Evolutionary conservation across 2,329 filamentous ascomycete genomes (phyloP).

Genomic region (Penicillium sp.): DNA sequence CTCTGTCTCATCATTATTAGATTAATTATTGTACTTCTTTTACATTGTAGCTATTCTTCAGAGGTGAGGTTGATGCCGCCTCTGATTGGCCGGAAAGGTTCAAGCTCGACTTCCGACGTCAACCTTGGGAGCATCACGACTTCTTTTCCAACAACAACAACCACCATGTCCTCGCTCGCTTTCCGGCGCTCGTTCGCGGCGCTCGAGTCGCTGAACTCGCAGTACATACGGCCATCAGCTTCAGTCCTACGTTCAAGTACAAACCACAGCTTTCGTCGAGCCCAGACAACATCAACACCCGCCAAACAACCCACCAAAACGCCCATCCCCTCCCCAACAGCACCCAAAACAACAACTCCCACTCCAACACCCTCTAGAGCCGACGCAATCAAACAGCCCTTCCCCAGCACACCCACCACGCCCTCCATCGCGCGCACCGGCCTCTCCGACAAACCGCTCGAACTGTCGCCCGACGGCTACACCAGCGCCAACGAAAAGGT

Average conservation of each 20-base stretch:
- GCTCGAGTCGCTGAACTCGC: constrained; percentile 7
- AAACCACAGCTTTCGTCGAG: not conserved
- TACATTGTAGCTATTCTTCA: not conserved
- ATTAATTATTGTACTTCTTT: not conserved
- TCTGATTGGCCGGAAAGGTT: constrained; percentile 6
- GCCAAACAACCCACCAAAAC: not conserved
- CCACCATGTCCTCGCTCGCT: constrained; percentile 14
- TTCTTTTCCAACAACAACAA: not conserved
- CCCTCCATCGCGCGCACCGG: constrained; percentile 38
- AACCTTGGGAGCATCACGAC: not conserved
- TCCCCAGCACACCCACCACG: constrained; percentile 28
- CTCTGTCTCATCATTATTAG: not conserved
- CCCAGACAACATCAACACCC: constrained; percentile 2
- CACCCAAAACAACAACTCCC: not conserved
- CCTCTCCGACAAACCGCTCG: constrained; percentile 32
- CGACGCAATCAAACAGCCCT: constrained; percentile 19
- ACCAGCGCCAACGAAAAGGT: constrained; percentile 43
- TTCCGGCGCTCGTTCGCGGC: constrained; percentile 14
- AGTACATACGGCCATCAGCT: not conserved
- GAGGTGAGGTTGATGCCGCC: not conserved
- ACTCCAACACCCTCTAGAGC: constrained; percentile 15
- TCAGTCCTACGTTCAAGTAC: not conserved
- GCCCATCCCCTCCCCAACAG: not conserved
- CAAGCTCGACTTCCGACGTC: not conserved
- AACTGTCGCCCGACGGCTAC: constrained; percentile 19